Conservation (phyloP, 768 basidiomycete species). For the Pisolithus orientalis region DNA sequence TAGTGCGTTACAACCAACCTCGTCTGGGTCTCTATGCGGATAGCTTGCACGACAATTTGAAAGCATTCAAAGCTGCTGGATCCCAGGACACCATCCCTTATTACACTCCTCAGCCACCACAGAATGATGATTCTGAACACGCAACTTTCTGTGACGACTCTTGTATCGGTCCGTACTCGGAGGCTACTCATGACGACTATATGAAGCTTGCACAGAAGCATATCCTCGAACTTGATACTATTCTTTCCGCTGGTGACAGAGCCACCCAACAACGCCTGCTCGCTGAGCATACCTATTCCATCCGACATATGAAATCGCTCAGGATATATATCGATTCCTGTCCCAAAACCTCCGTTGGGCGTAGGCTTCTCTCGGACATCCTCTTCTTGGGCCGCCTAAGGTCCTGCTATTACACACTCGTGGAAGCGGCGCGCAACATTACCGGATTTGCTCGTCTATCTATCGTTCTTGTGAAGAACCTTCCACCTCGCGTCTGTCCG, state of each 20-base stretch:
- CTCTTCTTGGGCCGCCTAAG: not conserved
- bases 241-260: not conserved
- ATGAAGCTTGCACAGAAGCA: not conserved
- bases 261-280: not conserved
- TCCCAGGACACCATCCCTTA: not conserved
- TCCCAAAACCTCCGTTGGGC: not conserved
- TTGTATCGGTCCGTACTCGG: not conserved
- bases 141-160: not conserved
- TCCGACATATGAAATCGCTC: slow-evolving; percentile 1
- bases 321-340: not conserved
- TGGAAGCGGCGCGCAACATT: not conserved
- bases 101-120: not conserved
- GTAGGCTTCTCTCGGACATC: not conserved
- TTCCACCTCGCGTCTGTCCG: not conserved
- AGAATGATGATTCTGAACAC: not conserved
- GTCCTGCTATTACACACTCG: not conserved
- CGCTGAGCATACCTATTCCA: not conserved
- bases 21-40: not conserved
- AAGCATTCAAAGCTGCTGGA: not conserved
- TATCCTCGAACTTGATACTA: not conserved
- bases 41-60: not conserved
- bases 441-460: not conserved
- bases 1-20: not conserved
- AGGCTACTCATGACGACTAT: not conserved
- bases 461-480: not conserved